Evolutionary conservation across 441 rosid genomes (phyloP), one percentile per base, ranked within the genome.

Genomic region (Omphalea diandra): DNA sequence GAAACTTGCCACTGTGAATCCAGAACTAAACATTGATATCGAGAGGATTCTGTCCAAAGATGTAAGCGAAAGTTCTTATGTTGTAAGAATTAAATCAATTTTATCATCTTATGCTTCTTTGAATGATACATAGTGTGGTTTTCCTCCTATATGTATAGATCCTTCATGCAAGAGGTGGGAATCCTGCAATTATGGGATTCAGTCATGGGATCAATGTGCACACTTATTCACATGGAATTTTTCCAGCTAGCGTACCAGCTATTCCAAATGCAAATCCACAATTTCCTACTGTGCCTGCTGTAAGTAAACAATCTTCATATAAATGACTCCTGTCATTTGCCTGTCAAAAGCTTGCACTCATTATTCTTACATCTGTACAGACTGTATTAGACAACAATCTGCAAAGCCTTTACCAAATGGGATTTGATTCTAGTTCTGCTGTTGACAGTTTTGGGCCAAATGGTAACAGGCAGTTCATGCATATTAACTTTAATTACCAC

Each of bases 1-100:
- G 99, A 94, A 92, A 85, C 99, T 94, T 29, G 84, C 97, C 32
- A 89, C 99, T 22, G 96, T 94, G 67, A 89, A 89, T 79, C 99
- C 97, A 10, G 99, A 88, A 69, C 55, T 92, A 69, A 81, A 85
- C 81, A 59, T 84, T 58, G 96, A 88, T 65, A 71, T 88, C 49
- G 97, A 92, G 82, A 87, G 90, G 83, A 71, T 90, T 75, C 83
- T 90, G 1, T 85, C 97, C 4, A 89, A 86, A 86, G 97, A 94
- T 77, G 97, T 91, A 86, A 88, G 97, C 65, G 38, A 47, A 33
- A 44, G 44, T 79, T 47, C 57, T 18, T 7, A 63, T 22, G 15
- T 43, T 53, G 15, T 55, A 32, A 22, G 26, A 20, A 26, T 38
- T 57, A n/a, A 61, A 53, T 22, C 36, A 38, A 11, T 61, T 49